Evolutionary conservation across 2,329 filamentous ascomycete species (phyloP).

Genomic region (Pseudocercospora ulei): DNA sequence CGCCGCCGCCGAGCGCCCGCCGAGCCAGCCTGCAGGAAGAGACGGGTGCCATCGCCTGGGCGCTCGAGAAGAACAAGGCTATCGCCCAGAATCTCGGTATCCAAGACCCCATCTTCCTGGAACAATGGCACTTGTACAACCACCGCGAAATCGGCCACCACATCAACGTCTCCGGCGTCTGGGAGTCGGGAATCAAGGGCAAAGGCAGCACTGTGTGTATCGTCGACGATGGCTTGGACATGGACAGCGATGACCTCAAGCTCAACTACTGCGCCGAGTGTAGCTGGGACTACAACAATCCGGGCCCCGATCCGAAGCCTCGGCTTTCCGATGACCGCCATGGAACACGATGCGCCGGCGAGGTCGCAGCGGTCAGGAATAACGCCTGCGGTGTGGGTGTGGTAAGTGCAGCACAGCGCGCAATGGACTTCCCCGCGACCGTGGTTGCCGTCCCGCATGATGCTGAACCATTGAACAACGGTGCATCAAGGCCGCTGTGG

Average conservation of each 20-base stretch:
- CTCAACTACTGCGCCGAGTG: conserved; percentile 88
- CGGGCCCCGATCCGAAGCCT: conserved; percentile 66
- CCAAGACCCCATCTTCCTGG: conserved; percentile 76
- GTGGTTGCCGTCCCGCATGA: too few relatives aligned
- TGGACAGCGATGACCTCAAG: conserved; percentile 86
- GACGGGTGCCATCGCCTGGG: conserved; percentile 25
- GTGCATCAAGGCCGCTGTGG: too few relatives aligned
- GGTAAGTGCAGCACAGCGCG: too few relatives aligned
- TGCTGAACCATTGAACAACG: too few relatives aligned
- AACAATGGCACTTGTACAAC: conserved; percentile 96
- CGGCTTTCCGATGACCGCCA: conserved; percentile 77
- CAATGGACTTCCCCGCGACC: too few relatives aligned
- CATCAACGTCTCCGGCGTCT: conserved; percentile 89
- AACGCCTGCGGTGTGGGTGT: conserved; percentile 92
- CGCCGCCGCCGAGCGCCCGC: conserved; percentile 21
- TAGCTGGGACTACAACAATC: conserved; percentile 94
- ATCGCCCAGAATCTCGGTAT: conserved; percentile 63
- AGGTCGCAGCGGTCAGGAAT: conserved; percentile 85
- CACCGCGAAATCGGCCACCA: conserved; percentile 72
- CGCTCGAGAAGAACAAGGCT: conserved; percentile 49
- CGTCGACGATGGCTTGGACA: conserved; percentile 90
- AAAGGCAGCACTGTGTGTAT: conserved; percentile 83
- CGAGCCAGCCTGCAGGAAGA: conserved; percentile 7
- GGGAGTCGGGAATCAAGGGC: conserved; percentile 83
- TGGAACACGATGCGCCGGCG: conserved; percentile 87